Evolutionary conservation across 495 filamentous ascomycete species (phyloP).

Genomic region (Amphirosellinia nigrospora): DNA sequence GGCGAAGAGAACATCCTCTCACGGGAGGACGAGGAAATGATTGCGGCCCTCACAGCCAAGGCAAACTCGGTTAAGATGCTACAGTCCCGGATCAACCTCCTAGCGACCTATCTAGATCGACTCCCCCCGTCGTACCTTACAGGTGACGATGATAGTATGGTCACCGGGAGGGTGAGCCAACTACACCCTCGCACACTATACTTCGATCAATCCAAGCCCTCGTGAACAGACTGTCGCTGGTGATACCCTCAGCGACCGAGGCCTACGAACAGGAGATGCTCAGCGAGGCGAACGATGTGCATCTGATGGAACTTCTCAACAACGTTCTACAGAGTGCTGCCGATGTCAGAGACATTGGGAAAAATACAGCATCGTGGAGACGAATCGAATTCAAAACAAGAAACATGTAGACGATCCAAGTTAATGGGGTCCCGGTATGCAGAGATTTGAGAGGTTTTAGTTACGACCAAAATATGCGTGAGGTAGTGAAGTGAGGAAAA

Average conservation of each 20-base stretch:
- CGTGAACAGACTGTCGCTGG: conserved; percentile 64
- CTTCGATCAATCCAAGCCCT: conserved; percentile 71
- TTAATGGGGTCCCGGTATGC: conserved; percentile 23
- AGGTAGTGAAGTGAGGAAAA: not conserved
- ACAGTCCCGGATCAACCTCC: conserved; percentile 79
- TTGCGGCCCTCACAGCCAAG: conserved; percentile 76
- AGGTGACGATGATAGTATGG: conserved; percentile 42
- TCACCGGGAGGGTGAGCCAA: conserved; percentile 47
- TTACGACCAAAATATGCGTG: not conserved
- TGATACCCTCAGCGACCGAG: conserved; percentile 60
- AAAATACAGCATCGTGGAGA: conserved; percentile 71
- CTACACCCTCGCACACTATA: conserved; percentile 65
- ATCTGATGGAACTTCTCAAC: conserved; percentile 73
- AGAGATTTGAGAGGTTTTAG: conserved; percentile 22
- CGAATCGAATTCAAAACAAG: conserved; percentile 41
- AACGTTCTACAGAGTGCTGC: conserved; percentile 69
- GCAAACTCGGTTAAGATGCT: conserved; percentile 92
- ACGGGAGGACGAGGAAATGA: conserved; percentile 77
- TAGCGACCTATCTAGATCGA: conserved; percentile 78
- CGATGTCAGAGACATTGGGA: conserved; percentile 71
- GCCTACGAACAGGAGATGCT: conserved; percentile 63
- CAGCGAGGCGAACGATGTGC: conserved; percentile 78
- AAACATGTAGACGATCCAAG: conserved; percentile 21
- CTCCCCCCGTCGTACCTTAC: conserved; percentile 69
- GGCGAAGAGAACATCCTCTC: conserved; percentile 60